Conservation (phyloP, 2,329 filamentous ascomycete genomes). For the Fonsecaea pedrosoi region DNA sequence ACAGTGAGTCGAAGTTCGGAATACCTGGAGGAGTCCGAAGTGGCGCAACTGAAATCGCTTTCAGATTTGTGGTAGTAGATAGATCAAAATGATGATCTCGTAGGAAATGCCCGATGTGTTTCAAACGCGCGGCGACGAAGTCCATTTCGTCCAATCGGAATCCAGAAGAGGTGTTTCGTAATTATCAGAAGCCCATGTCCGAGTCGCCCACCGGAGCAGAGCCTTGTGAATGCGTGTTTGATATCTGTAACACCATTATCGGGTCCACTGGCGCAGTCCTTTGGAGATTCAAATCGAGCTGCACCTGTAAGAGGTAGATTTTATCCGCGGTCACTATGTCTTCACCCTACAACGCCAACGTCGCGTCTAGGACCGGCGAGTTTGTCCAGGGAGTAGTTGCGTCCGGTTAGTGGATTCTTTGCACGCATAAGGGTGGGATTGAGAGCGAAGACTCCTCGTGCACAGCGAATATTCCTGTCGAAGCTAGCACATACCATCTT, state of each 20-base stretch:
- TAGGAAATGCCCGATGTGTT: constrained; percentile 1
- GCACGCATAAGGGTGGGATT: neutral
- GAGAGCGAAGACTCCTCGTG: neutral
- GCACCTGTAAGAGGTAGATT: neutral
- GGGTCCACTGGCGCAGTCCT: neutral
- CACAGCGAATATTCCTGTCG: neutral
- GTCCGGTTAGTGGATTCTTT: neutral
- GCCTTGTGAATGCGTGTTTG: neutral
- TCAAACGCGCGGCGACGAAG: neutral
- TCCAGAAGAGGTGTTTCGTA: neutral
- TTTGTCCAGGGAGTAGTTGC: neutral
- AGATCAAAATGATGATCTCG: neutral
- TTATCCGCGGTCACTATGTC: neutral
- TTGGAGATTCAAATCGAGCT: neutral
- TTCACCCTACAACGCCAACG: neutral
- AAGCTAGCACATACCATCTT: neutral
- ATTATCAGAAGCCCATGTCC: neutral
- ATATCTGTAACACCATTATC: neutral
- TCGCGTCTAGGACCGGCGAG: neutral
- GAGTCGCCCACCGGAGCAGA: neutral
- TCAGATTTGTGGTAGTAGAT: neutral
- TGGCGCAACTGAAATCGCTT: neutral
- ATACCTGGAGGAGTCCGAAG: neutral
- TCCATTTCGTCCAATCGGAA: neutral
- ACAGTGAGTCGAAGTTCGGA: neutral